A percentile compares a stretch with the other conserved stretches of the same genome.
These are phyloP conservation scores for Kalmanozyma brasiliensis DNA, from an alignment of 1,284 basidiomycete genomes.

Conservation along the genomic window DNA sequence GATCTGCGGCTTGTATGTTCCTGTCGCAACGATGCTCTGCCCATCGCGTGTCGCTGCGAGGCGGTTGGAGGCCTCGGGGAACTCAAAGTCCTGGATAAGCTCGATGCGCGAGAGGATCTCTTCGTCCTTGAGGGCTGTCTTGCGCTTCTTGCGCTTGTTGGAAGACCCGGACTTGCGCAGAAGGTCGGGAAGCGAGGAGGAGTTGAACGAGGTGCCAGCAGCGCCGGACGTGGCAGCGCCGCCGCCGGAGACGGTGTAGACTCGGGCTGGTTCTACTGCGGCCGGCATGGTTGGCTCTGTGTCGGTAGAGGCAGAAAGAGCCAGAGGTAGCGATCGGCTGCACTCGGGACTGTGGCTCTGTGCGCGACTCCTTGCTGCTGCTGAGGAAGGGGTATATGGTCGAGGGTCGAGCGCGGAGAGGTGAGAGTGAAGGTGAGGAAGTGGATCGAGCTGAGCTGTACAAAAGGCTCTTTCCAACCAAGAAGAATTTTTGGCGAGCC, in stretches of 20 bases:
- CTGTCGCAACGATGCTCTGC: slow-evolving; percentile 90
- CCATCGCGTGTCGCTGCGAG: slow-evolving; percentile 92
- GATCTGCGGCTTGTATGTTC: slow-evolving; percentile 98
- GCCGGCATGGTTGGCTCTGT: slow-evolving; percentile 42
- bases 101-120: slow-evolving; percentile 62
- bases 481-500: slow-evolving; percentile 26
- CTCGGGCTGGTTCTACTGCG: slow-evolving; percentile 58
- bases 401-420: not conserved
- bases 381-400: not conserved
- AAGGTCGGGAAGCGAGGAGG: slow-evolving; percentile 65
- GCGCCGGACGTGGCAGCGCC: slow-evolving; percentile 48
- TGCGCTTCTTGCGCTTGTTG: slow-evolving; percentile 65
- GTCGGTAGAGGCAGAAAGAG: not conserved
- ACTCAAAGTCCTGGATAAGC: slow-evolving; percentile 85
- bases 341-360: too few species aligned
- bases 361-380: not conserved
- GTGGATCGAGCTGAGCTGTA: slow-evolving; percentile 4
- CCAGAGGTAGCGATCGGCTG: too few species aligned
- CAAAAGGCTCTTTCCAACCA: not conserved
- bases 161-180: slow-evolving; percentile 61
- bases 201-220: slow-evolving; percentile 62
- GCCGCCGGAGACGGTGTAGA: slow-evolving; percentile 64
- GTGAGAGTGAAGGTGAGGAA: not conserved
- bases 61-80: slow-evolving; percentile 93
- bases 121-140: slow-evolving; percentile 52